Evolutionary conservation across 176 grass and related monocot species (phyloP), one percentile per base, ranked within the genome.

Genomic region (Carex kokanica): DNA sequence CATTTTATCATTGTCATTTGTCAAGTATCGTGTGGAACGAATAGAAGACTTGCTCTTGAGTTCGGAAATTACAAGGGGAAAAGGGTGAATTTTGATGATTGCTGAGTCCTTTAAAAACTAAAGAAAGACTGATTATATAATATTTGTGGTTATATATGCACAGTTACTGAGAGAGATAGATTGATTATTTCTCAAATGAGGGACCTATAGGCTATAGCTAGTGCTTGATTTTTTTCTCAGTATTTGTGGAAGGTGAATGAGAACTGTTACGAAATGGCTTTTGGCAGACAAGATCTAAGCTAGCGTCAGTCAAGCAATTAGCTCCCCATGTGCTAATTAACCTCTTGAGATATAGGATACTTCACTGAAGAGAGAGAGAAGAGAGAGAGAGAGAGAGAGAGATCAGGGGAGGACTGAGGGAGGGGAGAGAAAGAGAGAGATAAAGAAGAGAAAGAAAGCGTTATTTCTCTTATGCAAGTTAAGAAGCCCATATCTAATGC

Each of bases 211-310:
- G n/a, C n/a, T n/a, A n/a, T n/a, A n/a, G n/a, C n/a, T 56, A 56
- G 47, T 57, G 45, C 5, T 32, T 27, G 49, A 16, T 15, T 18
- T 51, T 29, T 51, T 55, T 78, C 78, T 41, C 15, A 40, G n/a
- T 24, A 82, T 43, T 1, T 14, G 18, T 64, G 40, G 61, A 82
- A 60, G 41, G 80, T 82, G 80, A 82, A 54, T 68, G 80, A 66
- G 61, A 82, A 82, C 80, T 82, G 59, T 82, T 65, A 47, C 80
- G 16, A 63, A 66, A 43, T 53, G 5, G 80, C 14, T 49, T 82
- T 82, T 67, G 14, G 61, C 61, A 82, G 80, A 54, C 60, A 67
- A 66, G 41, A 66, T 67, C 43, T 82, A 66, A 29, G 60, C 80
- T 2, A 67, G 23, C 64, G 29, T 10, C 21, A 65, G 41, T 82